Evolutionary conservation across 306 rosid species (phyloP), one percentile per base, ranked within the genome.

Genomic region (Corylus americana): DNA sequence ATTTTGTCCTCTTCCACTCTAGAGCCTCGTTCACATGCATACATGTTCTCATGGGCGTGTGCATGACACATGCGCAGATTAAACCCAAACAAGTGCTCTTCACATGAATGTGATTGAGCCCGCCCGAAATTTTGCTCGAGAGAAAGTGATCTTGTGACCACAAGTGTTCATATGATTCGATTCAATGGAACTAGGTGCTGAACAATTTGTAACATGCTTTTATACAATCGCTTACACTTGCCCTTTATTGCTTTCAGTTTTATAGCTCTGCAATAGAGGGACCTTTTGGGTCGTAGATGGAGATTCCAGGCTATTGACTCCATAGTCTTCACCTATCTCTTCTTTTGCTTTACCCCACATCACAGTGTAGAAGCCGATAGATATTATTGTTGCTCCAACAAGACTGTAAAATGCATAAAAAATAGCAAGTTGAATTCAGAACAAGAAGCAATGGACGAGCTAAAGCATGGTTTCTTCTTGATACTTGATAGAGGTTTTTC

Each of bases 321-420:
- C 84, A 8, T 55, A 20, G 48, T 85, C 87, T 45, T 83, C 81
- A 22, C 53, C 89, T 35, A 47, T 70, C 71, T 82, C 92, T 79
- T 94, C 98, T 72, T 81, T 86, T 73, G 88, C 76, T 83, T 94
- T 92, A 47, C 97, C 98, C 98, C 97, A 94, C 88, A 94, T 85
- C n/a, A 94, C 98, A 13, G 91, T 83, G 48, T 94, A 94, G 87
- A 94, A 89, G 25, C 97, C 97, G 29, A 92, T 67, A 0, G 98
- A 89, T 86, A 91, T 89, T 75, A 88, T 77, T 55, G 89, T 83
- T 79, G 93, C 98, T 85, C 98, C 97, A 66, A 92, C 73, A 39
- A 91, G 71, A 85, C 98, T 94, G 86, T 74, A 80, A 16, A 74
- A 77, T 16, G 54, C 66, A 87, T 22, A 77, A 16, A 16, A 1